Percentiles rank a stretch among this genome's conserved stretches.
Conservation (phyloP, 2,329 filamentous ascomycete species). For the Monilinia fructigena region DNA sequence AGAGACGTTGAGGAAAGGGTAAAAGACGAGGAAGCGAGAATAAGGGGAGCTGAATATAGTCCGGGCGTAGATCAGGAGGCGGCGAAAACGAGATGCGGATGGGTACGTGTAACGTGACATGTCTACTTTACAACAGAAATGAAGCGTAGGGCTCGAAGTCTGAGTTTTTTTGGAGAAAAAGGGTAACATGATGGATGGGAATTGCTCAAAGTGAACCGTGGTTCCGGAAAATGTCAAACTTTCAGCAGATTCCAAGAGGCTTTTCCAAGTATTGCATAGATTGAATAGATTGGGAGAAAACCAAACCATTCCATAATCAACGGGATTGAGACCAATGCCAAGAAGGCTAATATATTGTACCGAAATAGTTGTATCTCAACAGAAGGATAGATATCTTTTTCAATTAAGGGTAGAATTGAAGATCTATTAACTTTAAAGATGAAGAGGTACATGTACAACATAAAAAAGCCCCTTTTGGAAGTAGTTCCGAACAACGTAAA, state of each 20-base stretch:
- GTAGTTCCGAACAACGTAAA: too few relatives aligned
- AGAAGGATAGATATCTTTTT: not conserved
- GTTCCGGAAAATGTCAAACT: not conserved
- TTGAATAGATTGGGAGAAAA: not conserved
- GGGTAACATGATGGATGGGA: not conserved
- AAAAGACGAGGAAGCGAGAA: constrained; percentile 13
- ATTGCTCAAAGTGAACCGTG: not conserved
- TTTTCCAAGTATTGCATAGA: not conserved
- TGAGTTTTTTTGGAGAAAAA: not conserved
- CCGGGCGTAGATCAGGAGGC: constrained; percentile 2
- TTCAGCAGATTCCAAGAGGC: not conserved
- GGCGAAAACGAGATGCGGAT: constrained; percentile 1
- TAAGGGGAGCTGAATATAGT: constrained; percentile 3
- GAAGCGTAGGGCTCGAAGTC: not conserved
- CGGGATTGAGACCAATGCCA: not conserved
- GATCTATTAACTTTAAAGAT: not conserved
- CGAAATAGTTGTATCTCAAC: not conserved
- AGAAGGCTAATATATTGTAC: not conserved
- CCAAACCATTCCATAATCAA: not conserved
- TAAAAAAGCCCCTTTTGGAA: too few relatives aligned
- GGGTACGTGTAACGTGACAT: constrained; percentile 9
- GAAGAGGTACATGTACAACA: not conserved
- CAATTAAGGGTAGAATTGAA: not conserved
- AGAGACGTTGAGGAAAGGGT: not conserved
- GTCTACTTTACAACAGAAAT: not conserved